phyloP scores from a whole-genome alignment of 768 basidiomycete species.

The Mycena filopes region DNA sequence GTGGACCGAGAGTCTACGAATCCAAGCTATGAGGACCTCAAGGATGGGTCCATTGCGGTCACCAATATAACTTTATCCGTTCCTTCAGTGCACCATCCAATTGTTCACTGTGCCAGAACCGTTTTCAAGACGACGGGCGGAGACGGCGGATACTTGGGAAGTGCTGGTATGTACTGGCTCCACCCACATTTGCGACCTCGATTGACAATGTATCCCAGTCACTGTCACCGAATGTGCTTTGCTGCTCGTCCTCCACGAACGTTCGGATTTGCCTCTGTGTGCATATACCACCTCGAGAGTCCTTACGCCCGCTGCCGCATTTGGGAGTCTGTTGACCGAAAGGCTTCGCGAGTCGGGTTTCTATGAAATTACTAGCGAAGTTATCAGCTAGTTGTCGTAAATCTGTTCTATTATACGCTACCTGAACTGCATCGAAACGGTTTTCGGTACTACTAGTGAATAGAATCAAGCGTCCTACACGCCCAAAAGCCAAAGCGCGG shows the following conservation, averaged over 20 bases:
- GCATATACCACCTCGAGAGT: neutral
- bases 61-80: constrained; percentile 2
- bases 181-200: neutral
- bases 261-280: neutral
- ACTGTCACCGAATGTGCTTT: constrained; percentile 13
- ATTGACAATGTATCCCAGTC: neutral
- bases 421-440: no score
- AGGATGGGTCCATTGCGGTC: neutral
- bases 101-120: neutral
- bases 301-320: constrained; percentile 1
- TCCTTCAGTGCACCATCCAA: neutral
- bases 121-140: constrained; percentile 13
- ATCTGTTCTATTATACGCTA: no score
- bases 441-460: no score
- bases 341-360: constrained; percentile 4
- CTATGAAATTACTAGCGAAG: constrained; percentile 7
- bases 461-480: no score
- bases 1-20: constrained; percentile 10
- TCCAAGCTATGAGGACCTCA: constrained; percentile 5
- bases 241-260: neutral
- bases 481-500: no score
- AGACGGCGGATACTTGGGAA: constrained; percentile 10
- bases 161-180: neutral
- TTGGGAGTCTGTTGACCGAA: constrained; percentile 6
- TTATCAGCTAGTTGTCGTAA: no score